A percentile compares a stretch with the other conserved stretches of the same genome.
Conservation (phyloP, 345 rosid species). For the Alliaria petiolata region DNA sequence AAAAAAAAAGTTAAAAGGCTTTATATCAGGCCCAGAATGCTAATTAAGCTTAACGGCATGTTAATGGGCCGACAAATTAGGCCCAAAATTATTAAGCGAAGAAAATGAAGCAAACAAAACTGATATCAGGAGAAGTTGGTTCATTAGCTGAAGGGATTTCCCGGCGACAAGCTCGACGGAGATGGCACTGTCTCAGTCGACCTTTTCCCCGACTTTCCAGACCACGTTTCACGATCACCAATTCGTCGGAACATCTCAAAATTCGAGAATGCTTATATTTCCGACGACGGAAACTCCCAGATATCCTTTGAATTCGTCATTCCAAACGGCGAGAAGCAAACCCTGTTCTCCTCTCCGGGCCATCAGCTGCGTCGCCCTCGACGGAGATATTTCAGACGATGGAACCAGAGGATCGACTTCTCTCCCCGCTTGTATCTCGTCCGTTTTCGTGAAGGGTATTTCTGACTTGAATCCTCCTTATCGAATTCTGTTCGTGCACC, state of each 20-base stretch:
- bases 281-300: slow-evolving; percentile 2
- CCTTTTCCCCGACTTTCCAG: neutral
- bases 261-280: neutral
- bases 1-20: too few relatives aligned
- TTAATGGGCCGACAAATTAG: neutral
- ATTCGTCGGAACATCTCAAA: neutral
- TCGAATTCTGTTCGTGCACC: neutral
- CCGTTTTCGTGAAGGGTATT: slow-evolving; percentile 31
- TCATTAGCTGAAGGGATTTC: neutral
- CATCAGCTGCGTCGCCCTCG: slow-evolving; percentile 15
- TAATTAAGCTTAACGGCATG: neutral
- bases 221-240: neutral
- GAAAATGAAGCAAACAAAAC: neutral
- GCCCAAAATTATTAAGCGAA: neutral
- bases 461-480: neutral
- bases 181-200: slow-evolving; percentile 36
- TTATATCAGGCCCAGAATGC: neutral
- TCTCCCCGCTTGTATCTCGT: slow-evolving; percentile 14
- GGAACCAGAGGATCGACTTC: slow-evolving; percentile 15
- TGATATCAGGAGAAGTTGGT: neutral
- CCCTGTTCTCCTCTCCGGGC: slow-evolving; percentile 19
- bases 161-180: slow-evolving; percentile 8
- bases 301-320: neutral
- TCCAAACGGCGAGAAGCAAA: neutral
- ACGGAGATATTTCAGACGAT: neutral